Percentiles rank a stretch among this genome's conserved stretches.
These are phyloP conservation scores for Verticillium tricorpus DNA, from an alignment of 2,329 filamentous ascomycete genomes.

Conservation along the genomic window DNA sequence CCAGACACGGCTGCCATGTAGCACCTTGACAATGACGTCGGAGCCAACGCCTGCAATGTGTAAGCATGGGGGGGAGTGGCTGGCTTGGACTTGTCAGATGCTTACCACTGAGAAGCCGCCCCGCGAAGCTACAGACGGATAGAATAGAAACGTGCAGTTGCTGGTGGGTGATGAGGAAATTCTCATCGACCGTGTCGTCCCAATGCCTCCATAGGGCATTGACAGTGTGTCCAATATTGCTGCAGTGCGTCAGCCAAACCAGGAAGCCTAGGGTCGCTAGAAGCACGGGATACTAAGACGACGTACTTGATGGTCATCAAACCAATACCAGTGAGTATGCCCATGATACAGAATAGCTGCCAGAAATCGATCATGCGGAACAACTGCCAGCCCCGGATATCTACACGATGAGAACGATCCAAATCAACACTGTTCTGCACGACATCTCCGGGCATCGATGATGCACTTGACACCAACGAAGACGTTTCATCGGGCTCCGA, in stretches of 20 bases:
- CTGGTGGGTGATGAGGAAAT: slow-evolving; percentile 76
- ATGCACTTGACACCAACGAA: slow-evolving; percentile 68
- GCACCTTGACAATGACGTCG: slow-evolving; percentile 78
- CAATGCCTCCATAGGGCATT: slow-evolving; percentile 86
- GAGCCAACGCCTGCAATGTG: slow-evolving; percentile 68
- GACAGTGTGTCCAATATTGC: slow-evolving; percentile 90
- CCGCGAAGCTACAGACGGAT: slow-evolving; percentile 82
- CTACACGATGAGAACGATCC: slow-evolving; percentile 74
- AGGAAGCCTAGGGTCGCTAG: too few relatives aligned
- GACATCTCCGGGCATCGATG: slow-evolving; percentile 45
- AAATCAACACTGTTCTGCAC: slow-evolving; percentile 62
- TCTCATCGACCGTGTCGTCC: slow-evolving; percentile 65
- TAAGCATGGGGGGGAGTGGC: background rate
- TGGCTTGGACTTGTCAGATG: slow-evolving; percentile 1
- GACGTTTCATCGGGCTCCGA: slow-evolving; percentile 67
- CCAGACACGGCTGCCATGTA: slow-evolving; percentile 83
- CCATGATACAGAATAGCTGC: slow-evolving; percentile 85
- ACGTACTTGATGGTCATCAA: slow-evolving; percentile 98
- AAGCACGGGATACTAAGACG: background rate
- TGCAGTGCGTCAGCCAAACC: slow-evolving; percentile 26
- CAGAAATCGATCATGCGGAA: slow-evolving; percentile 76
- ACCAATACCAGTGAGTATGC: slow-evolving; percentile 85
- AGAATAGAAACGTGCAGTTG: slow-evolving; percentile 91
- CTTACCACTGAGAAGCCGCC: slow-evolving; percentile 72
- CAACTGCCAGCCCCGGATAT: slow-evolving; percentile 81